Evolutionary conservation across 495 filamentous ascomycete species (phyloP).

Genomic region (Penicillium longicatenatum): DNA sequence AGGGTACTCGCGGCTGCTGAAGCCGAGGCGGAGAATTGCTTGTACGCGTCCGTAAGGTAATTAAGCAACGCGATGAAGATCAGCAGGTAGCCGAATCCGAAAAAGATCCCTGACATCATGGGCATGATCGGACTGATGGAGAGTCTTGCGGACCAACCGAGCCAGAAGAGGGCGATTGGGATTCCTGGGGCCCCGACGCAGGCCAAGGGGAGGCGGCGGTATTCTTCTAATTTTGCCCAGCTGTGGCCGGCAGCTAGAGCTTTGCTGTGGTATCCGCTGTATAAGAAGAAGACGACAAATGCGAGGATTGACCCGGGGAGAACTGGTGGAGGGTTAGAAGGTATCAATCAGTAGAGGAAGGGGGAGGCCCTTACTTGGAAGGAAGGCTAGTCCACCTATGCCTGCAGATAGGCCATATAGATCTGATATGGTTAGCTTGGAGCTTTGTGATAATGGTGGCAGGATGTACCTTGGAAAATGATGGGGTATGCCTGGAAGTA

Average conservation of each 20-base stretch:
- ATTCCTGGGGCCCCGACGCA: slow-evolving; percentile 66
- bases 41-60: slow-evolving; percentile 73
- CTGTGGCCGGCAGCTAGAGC: not conserved
- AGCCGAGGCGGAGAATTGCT: slow-evolving; percentile 66
- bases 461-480: slow-evolving; percentile 49
- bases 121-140: slow-evolving; percentile 63
- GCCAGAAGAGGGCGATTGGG: slow-evolving; percentile 65
- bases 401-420: slow-evolving; percentile 46
- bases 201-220: slow-evolving; percentile 62
- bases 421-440: not conserved
- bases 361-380: slow-evolving; percentile 30
- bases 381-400: slow-evolving; percentile 33
- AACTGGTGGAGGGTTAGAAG: not conserved
- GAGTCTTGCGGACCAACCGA: slow-evolving; percentile 59
- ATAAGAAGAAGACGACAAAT: slow-evolving; percentile 19
- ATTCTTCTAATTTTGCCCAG: slow-evolving; percentile 51
- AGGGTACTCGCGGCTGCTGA: slow-evolving; percentile 61
- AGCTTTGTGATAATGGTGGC: not conserved
- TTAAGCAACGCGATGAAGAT: slow-evolving; percentile 63
- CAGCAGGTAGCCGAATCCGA: slow-evolving; percentile 63
- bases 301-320: slow-evolving; percentile 1
- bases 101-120: slow-evolving; percentile 61
- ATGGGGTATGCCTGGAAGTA: slow-evolving; percentile 63
- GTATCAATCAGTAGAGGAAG: not conserved
- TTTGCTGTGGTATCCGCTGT: slow-evolving; percentile 24